Base-by-base conservation (phyloP, 1,284 basidiomycete species). In the Macrocybe sp. region DNA sequence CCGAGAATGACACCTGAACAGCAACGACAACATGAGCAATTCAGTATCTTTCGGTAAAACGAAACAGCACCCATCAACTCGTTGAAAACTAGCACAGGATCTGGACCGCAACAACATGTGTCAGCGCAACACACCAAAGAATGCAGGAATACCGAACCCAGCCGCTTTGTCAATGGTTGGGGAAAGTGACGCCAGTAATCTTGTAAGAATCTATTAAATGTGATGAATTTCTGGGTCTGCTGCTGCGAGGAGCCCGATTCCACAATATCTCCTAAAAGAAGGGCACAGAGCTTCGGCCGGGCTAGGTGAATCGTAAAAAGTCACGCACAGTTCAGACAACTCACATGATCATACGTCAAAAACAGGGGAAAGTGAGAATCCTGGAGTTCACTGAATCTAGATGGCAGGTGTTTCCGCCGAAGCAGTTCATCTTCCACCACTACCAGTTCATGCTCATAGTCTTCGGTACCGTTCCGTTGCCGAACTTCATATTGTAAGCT, bases 351-450 rank as follows among this genome's bases (percentile, higher is more conserved):
- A 41, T 80, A 83, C 0, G 83, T 85, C 6, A 85, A 57, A 51
- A 89, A 89, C 48, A 89, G 61, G 0, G 86, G 87, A 49, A 88
- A 89, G 57, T 89, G 78, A 0, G 68, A 59, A 31, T 83, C 83
- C 29, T 68, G 56, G 3, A 89, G 64, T 10, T 75, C 70, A 37
- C 81, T 80, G 52, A 79, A 88, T n/a, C 61, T 68, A 12, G 59
- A 54, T 1, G 85, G 85, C 2, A 87, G 65, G 48, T 75, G 69
- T 1, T 53, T 61, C 6, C 67, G 64, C 62, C 70, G 74, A 32
- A 68, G 64, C 0, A 66, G 56, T 36, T 75, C 68, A 45, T 83
- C 79, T 7, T 83, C 78, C 0, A 54, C 55, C 50, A 80, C 73
- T 5, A 78, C 64, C 6, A 80, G 56, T 1, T 66, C 64, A 5